Base-by-base conservation (phyloP, 208 protist genomes). In the Trypanosoma rangeli region DNA sequence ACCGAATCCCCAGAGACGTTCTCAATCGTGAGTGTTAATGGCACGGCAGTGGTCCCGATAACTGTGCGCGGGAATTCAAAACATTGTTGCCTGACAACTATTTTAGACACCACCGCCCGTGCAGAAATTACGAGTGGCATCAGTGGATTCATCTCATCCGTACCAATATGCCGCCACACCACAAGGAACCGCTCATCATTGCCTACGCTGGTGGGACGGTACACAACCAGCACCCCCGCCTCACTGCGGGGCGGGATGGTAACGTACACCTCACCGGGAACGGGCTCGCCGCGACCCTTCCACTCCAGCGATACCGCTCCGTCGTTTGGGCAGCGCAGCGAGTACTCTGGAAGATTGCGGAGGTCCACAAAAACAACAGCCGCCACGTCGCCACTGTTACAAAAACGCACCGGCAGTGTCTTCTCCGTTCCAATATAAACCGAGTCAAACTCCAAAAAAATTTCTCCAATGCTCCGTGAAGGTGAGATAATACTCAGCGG, bases 341-440 rank as follows among this genome's bases (percentile, higher is more conserved):
- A 62, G 69, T 82, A 87, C 58, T 72, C 74, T 29, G 39, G 26
- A 59, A 77, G 78, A 20, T 62, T 48, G 1, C 79, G 72, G 22
- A 98, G 64, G 72, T 98, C 94, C 18, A 96, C 55, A 24, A 76
- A 48, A 13, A 98, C 69, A 16, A 95, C 75, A 13, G 90, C 95
- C 4, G 85, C 80, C 10, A 98, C 90, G 56, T 86, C 79, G 50
- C 84, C 82, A 37, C 39, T 84, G 79, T 98, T 98, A 12, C 63
- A 71, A 55, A 98, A 68, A 20, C 74, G 73, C 33, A 98, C 70
- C 20, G 76, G 69, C 22, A 70, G 79, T 2, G 70, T 60, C 46
- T 73, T 65, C 59, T 79, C 75, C 29, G 76, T 83, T 12, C 92
- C 92, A 26, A 97, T 82, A 64, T 89, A 94, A 18, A 98, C 85